Conservation (phyloP, 345 rosid species). For the Boechera stricta region DNA sequence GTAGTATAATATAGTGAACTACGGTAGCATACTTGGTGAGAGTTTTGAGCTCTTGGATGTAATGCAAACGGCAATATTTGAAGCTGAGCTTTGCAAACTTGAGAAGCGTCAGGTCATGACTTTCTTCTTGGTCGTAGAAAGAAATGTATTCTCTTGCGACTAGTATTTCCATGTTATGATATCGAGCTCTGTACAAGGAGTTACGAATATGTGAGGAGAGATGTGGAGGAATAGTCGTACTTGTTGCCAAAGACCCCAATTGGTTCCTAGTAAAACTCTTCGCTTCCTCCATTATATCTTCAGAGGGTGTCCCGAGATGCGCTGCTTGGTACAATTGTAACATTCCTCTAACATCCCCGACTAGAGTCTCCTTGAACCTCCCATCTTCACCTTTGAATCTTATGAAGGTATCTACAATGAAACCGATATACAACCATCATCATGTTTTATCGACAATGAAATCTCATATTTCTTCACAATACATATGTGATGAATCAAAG, state of each 20-base stretch:
- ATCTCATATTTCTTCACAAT: too few species aligned
- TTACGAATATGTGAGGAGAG: background rate
- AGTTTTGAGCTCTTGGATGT: conserved; percentile 18
- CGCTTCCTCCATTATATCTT: conserved; percentile 17
- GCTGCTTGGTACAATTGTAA: conserved; percentile 3
- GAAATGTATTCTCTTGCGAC: conserved; percentile 8
- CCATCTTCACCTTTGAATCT: conserved; percentile 21
- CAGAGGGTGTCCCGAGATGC: conserved; percentile 5
- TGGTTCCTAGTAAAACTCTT: background rate
- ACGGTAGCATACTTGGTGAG: background rate
- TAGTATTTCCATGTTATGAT: conserved; percentile 24
- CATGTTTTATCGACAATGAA: background rate
- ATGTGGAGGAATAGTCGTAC: background rate
- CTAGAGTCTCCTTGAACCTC: conserved; percentile 3
- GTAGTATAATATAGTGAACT: background rate
- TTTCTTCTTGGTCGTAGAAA: conserved; percentile 19
- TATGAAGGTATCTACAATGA: background rate
- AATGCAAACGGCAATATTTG: background rate
- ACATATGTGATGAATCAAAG: background rate
- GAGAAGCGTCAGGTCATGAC: conserved; percentile 2
- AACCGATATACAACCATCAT: background rate
- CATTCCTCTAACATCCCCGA: background rate
- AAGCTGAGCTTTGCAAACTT: conserved; percentile 26
- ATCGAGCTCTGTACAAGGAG: background rate
- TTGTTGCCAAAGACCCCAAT: background rate